phyloP scores from a whole-genome alignment of 2,329 filamentous ascomycete species.

The Calonectria henricotiae region DNA sequence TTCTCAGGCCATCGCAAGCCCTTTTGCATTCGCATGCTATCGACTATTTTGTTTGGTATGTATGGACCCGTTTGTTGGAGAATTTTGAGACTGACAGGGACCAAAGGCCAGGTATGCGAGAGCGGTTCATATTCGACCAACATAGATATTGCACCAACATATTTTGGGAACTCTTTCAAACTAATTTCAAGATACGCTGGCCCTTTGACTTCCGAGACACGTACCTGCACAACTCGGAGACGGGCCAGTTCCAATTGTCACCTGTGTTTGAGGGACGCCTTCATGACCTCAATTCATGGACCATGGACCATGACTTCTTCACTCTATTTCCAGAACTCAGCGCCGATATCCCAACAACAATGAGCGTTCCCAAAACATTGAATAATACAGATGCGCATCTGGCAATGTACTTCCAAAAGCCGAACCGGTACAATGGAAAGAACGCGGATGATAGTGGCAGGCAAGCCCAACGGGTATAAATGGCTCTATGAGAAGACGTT shows the following conservation, averaged over 20 bases:
- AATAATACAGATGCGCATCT: not conserved
- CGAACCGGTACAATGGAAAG: not conserved
- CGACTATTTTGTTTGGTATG: constrained; percentile 55
- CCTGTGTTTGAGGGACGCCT: constrained; percentile 50
- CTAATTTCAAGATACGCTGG: constrained; percentile 50
- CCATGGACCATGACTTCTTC: constrained; percentile 53
- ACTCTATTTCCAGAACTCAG: constrained; percentile 50
- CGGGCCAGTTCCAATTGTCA: constrained; percentile 49
- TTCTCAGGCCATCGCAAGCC: constrained; percentile 50
- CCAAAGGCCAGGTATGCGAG: constrained; percentile 52
- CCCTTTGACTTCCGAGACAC: constrained; percentile 50
- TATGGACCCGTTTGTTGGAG: not conserved
- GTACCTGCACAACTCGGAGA: constrained; percentile 49
- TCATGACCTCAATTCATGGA: constrained; percentile 53
- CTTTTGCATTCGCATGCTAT: constrained; percentile 54
- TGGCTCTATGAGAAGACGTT: not conserved
- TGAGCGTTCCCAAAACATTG: not conserved
- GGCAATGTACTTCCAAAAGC: not conserved
- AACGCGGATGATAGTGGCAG: not conserved
- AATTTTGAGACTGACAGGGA: not conserved
- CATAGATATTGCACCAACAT: constrained; percentile 54
- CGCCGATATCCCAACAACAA: constrained; percentile 53
- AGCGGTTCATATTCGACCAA: constrained; percentile 53
- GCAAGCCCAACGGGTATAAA: not conserved
- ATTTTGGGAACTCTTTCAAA: constrained; percentile 52